phyloP scores from a whole-genome alignment of 1,139 yeast species.

The Candida freyschussii region DNA sequence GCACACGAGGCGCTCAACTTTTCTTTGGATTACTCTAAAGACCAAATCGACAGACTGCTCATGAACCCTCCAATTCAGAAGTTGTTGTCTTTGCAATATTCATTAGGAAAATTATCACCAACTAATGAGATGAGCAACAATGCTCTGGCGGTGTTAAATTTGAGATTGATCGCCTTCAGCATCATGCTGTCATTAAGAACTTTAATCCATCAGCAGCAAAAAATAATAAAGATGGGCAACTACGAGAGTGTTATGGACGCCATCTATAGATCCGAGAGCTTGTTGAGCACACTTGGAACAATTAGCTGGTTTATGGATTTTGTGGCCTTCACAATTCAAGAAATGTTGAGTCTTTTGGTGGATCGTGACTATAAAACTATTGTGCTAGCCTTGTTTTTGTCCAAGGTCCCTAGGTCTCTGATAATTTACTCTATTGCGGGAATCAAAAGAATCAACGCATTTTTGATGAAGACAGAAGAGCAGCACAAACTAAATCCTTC shows the following conservation, averaged over 20 bases:
- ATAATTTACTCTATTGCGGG: constrained; percentile 67
- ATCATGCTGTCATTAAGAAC: constrained; percentile 68
- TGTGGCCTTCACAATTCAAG: constrained; percentile 62
- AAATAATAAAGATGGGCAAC: constrained; percentile 26
- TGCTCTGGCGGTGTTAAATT: constrained; percentile 65
- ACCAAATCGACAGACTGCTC: constrained; percentile 64
- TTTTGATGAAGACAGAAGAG: constrained; percentile 28
- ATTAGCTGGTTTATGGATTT: constrained; percentile 79
- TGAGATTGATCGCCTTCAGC: constrained; percentile 69
- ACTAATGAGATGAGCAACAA: constrained; percentile 49
- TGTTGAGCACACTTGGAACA: constrained; percentile 61
- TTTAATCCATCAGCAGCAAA: constrained; percentile 33
- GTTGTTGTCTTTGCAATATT: constrained; percentile 57
- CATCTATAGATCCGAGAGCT: constrained; percentile 50
- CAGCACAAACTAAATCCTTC: constrained; percentile 10
- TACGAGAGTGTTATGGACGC: constrained; percentile 49
- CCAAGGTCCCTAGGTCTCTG: constrained; percentile 68
- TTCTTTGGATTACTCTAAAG: constrained; percentile 58
- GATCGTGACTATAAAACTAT: constrained; percentile 16
- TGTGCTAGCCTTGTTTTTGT: constrained; percentile 46
- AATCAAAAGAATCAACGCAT: constrained; percentile 61
- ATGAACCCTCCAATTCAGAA: constrained; percentile 73
- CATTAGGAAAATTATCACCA: constrained; percentile 56
- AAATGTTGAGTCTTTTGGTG: constrained; percentile 32
- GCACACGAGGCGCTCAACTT: constrained; percentile 66